These are phyloP conservation scores for Macadamia tetraphylla DNA, from an alignment of 164 flowering plant genomes.

Conservation along the genomic window DNA sequence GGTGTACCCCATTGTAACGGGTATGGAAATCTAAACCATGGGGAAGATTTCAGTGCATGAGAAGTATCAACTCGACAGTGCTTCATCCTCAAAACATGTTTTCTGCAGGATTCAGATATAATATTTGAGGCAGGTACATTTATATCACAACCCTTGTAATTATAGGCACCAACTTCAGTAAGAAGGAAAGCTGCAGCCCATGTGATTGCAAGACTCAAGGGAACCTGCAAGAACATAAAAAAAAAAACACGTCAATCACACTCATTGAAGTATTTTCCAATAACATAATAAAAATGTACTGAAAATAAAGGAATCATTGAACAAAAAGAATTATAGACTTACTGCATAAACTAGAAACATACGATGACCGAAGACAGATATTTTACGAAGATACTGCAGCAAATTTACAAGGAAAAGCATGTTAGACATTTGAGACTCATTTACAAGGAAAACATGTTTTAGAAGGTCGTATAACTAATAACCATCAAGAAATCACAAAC, in stretches of 20 bases:
- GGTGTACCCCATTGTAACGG: constrained; percentile 99
- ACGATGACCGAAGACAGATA: constrained; percentile 91
- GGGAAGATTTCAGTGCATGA: constrained; percentile 68
- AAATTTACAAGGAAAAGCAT: constrained; percentile 9
- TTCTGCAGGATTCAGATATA: constrained; percentile 76
- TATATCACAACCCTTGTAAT: constrained; percentile 77
- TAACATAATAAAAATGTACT: not conserved
- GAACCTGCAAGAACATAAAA: constrained; percentile 53
- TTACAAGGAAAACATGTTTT: not conserved
- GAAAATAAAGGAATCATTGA: not conserved
- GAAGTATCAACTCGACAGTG: constrained; percentile 86
- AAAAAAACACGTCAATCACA: not conserved
- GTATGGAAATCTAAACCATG: constrained; percentile 98
- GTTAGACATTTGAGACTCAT: constrained; percentile 7
- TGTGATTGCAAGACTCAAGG: constrained; percentile 85
- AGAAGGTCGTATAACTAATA: too few relatives aligned
- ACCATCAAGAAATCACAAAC: too few relatives aligned
- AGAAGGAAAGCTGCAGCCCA: constrained; percentile 89
- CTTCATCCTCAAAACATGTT: constrained; percentile 76
- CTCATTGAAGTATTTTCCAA: not conserved
- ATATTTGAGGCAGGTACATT: constrained; percentile 81
- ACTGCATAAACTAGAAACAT: constrained; percentile 94
- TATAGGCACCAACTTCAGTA: constrained; percentile 88
- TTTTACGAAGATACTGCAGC: constrained; percentile 91
- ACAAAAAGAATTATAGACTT: constrained; percentile 19